These are phyloP conservation scores for Hanseniaspora nectarophila DNA, from an alignment of 805 yeast genomes.

Conservation along the genomic window DNA sequence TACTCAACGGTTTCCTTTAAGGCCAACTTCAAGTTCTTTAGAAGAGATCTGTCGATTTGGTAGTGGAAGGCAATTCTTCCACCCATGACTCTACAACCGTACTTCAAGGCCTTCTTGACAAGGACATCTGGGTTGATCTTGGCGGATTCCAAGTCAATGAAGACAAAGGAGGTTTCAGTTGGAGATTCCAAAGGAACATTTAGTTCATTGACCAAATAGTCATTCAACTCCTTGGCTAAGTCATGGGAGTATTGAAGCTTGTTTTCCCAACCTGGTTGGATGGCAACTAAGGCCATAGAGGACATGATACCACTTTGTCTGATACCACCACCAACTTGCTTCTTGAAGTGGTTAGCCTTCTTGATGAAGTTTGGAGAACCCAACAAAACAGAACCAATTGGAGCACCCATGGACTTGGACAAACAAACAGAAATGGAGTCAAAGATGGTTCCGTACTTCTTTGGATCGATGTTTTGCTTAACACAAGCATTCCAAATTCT, in stretches of 20 bases:
- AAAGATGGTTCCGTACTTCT: conserved; percentile 56
- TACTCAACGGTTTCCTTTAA: conserved; percentile 45
- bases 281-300: conserved; percentile 67
- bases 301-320: conserved; percentile 78
- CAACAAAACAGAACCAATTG: conserved; percentile 79
- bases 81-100: conserved; percentile 55
- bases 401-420: conserved; percentile 86
- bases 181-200: conserved; percentile 60
- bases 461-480: conserved; percentile 48
- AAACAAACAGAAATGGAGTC: conserved; percentile 85
- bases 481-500: conserved; percentile 83
- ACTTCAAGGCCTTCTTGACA: conserved; percentile 41
- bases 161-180: conserved; percentile 73
- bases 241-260: conserved; percentile 38
- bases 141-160: conserved; percentile 46
- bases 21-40: conserved; percentile 47
- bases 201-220: conserved; percentile 36
- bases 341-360: conserved; percentile 73
- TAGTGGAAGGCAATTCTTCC: conserved; percentile 73
- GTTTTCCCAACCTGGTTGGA: conserved; percentile 58
- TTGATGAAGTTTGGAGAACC: conserved; percentile 48
- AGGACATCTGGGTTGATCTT: conserved; percentile 47
- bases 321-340: conserved; percentile 88
- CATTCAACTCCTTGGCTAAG: conserved; percentile 40
- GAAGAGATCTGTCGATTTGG: conserved; percentile 44